Evolutionary conservation across 2,329 filamentous ascomycete genomes (phyloP).

Genomic region (Phaeoacremonium minimum): DNA sequence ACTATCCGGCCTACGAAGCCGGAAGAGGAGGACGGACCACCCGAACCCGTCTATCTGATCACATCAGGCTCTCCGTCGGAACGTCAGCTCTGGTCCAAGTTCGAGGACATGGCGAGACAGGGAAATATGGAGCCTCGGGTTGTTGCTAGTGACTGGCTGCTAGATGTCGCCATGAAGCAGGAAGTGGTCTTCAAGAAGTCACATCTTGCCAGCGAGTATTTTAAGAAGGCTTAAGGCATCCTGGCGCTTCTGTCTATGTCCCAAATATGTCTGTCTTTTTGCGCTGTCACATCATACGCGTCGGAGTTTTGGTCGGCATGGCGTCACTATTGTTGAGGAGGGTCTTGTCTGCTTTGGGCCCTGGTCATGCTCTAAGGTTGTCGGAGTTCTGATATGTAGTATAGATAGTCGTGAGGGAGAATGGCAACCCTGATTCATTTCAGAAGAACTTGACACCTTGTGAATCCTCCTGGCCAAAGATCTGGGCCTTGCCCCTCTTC

Average conservation of each 20-base stretch:
- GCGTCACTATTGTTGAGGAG: no score
- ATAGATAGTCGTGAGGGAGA: no score
- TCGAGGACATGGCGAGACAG: slow-evolving; percentile 72
- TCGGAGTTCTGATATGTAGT: background rate
- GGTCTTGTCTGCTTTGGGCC: no score
- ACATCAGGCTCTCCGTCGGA: slow-evolving; percentile 66
- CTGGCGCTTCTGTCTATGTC: slow-evolving; percentile 1
- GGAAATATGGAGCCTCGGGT: slow-evolving; percentile 78
- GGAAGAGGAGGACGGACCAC: slow-evolving; percentile 57
- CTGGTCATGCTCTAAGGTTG: no score
- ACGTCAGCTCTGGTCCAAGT: slow-evolving; percentile 71
- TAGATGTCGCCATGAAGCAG: slow-evolving; percentile 87
- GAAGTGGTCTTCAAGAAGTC: slow-evolving; percentile 63
- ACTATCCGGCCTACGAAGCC: slow-evolving; percentile 59
- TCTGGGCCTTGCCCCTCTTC: slow-evolving; percentile 86
- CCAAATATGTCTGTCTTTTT: background rate
- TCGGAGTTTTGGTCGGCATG: no score
- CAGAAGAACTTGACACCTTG: slow-evolving; percentile 96
- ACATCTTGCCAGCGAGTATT: slow-evolving; percentile 50
- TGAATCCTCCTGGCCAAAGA: slow-evolving; percentile 86
- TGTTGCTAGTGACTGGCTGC: slow-evolving; percentile 82
- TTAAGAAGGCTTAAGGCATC: slow-evolving; percentile 17
- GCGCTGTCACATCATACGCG: no score
- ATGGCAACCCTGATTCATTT: no score
- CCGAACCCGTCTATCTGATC: slow-evolving; percentile 78